Conservation (phyloP, 495 filamentous ascomycete genomes). For the Podospora appendiculata region DNA sequence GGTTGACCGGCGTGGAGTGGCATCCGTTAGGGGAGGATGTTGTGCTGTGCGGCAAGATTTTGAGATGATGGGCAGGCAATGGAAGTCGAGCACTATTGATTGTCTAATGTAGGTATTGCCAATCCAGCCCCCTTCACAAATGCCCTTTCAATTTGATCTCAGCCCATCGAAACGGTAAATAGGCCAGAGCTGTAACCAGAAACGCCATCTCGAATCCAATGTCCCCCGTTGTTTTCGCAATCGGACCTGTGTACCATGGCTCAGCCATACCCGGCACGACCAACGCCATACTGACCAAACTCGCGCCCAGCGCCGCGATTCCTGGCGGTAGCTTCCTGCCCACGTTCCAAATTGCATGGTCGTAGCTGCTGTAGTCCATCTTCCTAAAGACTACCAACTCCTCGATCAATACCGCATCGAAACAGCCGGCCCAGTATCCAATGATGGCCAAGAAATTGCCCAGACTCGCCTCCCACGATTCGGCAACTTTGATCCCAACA, state of each 20-base stretch:
- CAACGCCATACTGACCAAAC: constrained; percentile 27
- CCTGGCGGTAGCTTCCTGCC: constrained; percentile 37
- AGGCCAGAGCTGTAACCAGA: constrained; percentile 36
- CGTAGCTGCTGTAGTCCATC: constrained; percentile 30
- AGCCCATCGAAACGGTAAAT: constrained; percentile 32
- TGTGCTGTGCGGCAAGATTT: constrained; percentile 61
- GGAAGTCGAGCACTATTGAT: too few relatives aligned
- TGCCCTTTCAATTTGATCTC: constrained; percentile 25
- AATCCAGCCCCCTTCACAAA: constrained; percentile 1
- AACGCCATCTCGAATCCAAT: constrained; percentile 48
- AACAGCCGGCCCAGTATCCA: constrained; percentile 47
- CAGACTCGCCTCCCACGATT: constrained; percentile 39
- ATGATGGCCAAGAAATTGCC: constrained; percentile 45
- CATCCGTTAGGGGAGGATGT: constrained; percentile 68
- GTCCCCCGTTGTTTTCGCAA: constrained; percentile 43
- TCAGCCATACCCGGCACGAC: constrained; percentile 45
- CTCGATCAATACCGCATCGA: constrained; percentile 36
- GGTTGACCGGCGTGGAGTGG: constrained; percentile 64
- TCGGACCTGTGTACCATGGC: constrained; percentile 45
- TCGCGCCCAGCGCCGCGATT: constrained; percentile 31
- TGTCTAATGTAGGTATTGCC: too few relatives aligned
- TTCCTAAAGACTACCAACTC: constrained; percentile 40
- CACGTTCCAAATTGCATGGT: constrained; percentile 39
- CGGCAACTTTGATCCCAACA: constrained; percentile 39
- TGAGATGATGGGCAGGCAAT: background rate